These are phyloP conservation scores for Neopestalotiopsis rosae DNA, from an alignment of 2,329 filamentous ascomycete genomes.

Conservation along the genomic window DNA sequence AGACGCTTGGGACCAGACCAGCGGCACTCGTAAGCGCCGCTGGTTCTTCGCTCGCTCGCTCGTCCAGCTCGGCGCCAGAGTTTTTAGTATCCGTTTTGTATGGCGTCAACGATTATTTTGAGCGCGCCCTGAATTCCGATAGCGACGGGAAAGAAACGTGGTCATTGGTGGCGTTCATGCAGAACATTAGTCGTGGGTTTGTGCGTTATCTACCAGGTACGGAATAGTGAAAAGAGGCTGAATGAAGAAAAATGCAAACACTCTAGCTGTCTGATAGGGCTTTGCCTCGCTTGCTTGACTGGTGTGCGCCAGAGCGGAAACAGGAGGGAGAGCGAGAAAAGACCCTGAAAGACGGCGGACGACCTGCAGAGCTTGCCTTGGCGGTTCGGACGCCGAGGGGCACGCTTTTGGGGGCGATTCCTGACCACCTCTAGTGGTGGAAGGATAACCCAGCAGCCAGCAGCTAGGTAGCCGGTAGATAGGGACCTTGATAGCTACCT, in stretches of 20 bases:
- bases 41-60: not conserved
- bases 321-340: not conserved
- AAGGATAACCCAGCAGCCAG: too few relatives aligned
- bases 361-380: too few relatives aligned
- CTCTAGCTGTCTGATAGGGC: not conserved
- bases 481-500: too few relatives aligned
- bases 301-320: not conserved
- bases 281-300: not conserved
- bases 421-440: too few relatives aligned
- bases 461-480: too few relatives aligned
- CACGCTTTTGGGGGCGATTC: too few relatives aligned
- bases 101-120: not conserved
- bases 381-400: too few relatives aligned
- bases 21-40: too few relatives aligned
- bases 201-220: not conserved
- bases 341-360: too few relatives aligned
- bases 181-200: not conserved
- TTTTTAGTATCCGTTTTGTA: not conserved
- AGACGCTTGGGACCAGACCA: not conserved
- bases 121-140: not conserved
- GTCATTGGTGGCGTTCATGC: not conserved
- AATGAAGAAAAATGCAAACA: not conserved
- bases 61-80: not conserved
- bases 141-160: not conserved
- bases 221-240: not conserved